phyloP scores from a whole-genome alignment of 2,329 filamentous ascomycete species.

The Myriosclerotinia curreyana region DNA sequence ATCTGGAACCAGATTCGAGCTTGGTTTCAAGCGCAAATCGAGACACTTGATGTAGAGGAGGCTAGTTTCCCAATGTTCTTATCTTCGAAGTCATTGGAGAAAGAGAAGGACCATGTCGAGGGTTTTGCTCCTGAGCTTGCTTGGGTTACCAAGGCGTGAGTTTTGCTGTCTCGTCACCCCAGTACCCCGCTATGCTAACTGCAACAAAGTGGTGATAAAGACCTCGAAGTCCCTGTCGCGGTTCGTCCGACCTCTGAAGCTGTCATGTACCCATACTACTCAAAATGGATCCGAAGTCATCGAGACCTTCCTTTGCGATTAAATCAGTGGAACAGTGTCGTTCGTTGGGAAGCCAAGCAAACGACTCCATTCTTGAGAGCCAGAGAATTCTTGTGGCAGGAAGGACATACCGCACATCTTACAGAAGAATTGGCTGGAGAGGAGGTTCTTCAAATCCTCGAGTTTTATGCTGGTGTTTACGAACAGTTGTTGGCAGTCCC shows the following conservation, averaged over 20 bases:
- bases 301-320: conserved; percentile 89
- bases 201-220: conserved; percentile 71
- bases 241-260: conserved; percentile 68
- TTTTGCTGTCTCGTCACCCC: conserved; percentile 29
- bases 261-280: conserved; percentile 94
- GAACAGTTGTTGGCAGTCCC: conserved; percentile 92
- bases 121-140: conserved; percentile 94
- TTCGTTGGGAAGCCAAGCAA: conserved; percentile 97
- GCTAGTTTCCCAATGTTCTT: conserved; percentile 97
- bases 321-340: conserved; percentile 95
- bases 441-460: conserved; percentile 90
- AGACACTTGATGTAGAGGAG: conserved; percentile 89
- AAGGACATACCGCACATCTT: conserved; percentile 77
- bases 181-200: conserved; percentile 32
- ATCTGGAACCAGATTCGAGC: conserved; percentile 64
- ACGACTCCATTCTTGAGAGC: conserved; percentile 83
- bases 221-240: conserved; percentile 76
- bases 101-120: conserved; percentile 92
- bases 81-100: conserved; percentile 75
- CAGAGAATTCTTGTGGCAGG: conserved; percentile 96
- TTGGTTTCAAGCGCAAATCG: conserved; percentile 73
- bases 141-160: conserved; percentile 81
- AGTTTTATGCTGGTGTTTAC: conserved; percentile 89
- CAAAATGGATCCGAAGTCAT: conserved; percentile 96
- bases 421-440: conserved; percentile 76